phyloP scores from a whole-genome alignment of 1,284 basidiomycete species.

The Ustilago hordei region DNA sequence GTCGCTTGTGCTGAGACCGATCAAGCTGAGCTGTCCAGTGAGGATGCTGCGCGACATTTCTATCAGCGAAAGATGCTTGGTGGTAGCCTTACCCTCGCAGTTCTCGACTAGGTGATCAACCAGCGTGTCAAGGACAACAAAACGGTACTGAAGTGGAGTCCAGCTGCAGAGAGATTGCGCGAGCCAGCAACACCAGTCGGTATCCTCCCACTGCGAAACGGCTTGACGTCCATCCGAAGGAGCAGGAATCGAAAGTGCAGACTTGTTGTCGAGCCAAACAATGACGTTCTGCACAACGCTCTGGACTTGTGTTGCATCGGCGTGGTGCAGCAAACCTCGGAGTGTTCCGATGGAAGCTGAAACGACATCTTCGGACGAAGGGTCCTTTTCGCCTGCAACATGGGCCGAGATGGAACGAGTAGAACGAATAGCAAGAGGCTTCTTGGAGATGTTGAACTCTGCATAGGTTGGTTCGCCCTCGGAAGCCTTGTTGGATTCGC shows the following conservation, averaged over 20 bases:
- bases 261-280: slow-evolving; percentile 60
- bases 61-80: slow-evolving; percentile 79
- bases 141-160: slow-evolving; percentile 91
- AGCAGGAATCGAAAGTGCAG: slow-evolving; percentile 24
- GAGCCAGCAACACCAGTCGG: slow-evolving; percentile 85
- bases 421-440: slow-evolving; percentile 80
- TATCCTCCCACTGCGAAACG: slow-evolving; percentile 77
- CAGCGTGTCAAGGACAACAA: slow-evolving; percentile 84
- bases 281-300: slow-evolving; percentile 78
- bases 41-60: slow-evolving; percentile 84
- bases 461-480: slow-evolving; percentile 76
- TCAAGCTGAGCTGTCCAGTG: slow-evolving; percentile 82
- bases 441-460: slow-evolving; percentile 79
- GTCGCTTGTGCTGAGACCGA: slow-evolving; percentile 92
- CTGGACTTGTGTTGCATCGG: slow-evolving; percentile 80
- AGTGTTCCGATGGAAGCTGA: slow-evolving; percentile 80
- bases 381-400: slow-evolving; percentile 86
- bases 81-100: slow-evolving; percentile 75
- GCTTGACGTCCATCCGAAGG: slow-evolving; percentile 30
- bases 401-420: slow-evolving; percentile 89
- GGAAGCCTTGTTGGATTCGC: slow-evolving; percentile 77
- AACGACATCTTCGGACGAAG: slow-evolving; percentile 79
- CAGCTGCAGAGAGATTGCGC: slow-evolving; percentile 81
- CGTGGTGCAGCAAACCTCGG: slow-evolving; percentile 80
- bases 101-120: slow-evolving; percentile 82